Conservation (phyloP, 2,329 filamentous ascomycete genomes). For the Neofusicoccum umdonicola region DNA sequence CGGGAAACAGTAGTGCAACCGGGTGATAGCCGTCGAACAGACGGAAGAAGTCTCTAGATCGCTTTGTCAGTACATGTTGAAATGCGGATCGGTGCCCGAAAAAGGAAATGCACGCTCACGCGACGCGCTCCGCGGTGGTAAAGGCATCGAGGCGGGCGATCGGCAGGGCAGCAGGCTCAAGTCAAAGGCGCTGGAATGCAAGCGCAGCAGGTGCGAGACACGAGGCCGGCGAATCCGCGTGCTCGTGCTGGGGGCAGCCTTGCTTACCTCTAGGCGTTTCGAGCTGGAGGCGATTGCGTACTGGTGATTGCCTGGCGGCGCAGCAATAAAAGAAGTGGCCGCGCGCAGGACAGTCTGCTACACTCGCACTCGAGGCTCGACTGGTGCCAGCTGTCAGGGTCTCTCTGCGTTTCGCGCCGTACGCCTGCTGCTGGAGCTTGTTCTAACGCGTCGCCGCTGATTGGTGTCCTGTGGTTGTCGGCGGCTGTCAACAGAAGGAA, state of each 20-base stretch:
- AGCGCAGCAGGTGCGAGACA: neutral
- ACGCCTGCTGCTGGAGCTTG: neutral
- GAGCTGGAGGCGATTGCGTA: neutral
- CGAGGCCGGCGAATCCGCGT: neutral
- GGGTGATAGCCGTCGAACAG: neutral
- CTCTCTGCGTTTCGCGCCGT: neutral
- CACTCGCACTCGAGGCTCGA: neutral
- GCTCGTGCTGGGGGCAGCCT: neutral
- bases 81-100: conserved; percentile 1
- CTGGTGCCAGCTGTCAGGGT: conserved; percentile 9
- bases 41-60: neutral
- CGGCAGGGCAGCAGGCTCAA: neutral
- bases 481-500: conserved; percentile 2
- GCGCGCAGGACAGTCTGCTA: neutral
- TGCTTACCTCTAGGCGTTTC: conserved; percentile 11
- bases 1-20: neutral
- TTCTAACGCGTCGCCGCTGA: conserved; percentile 7
- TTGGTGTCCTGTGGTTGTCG: conserved; percentile 11
- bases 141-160: neutral
- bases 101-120: conserved; percentile 14
- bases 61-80: neutral
- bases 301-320: conserved; percentile 9
- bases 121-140: conserved; percentile 9
- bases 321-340: conserved; percentile 1
- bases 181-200: neutral